Base-by-base conservation (phyloP, 768 basidiomycete species). In the Auricularia auricula-judae region DNA sequence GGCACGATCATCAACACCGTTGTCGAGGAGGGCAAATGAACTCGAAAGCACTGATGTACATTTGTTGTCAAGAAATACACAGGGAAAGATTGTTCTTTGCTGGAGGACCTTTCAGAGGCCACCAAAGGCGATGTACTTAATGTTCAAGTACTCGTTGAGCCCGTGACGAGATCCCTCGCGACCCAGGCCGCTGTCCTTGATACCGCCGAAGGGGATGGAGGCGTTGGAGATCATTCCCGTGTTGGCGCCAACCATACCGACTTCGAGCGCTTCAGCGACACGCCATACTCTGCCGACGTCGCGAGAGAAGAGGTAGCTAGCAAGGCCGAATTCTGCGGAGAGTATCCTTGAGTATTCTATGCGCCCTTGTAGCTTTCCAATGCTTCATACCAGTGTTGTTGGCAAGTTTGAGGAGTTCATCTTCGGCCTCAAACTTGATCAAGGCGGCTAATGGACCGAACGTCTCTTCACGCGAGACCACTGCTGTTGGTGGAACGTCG, bases 381-480 rank as follows among this genome's bases (percentile, higher is more conserved):
- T 51, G 29, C 21, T 21, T 5, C 47, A 5, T 51, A 51, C 47
- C 47, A 1, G 86, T 81, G 69, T 83, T 77, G 74, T 99, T 98
- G 36, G 96, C 96, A 62, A 93, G 75, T 68, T 81, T 79, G 64
- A 98, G 80, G 0, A 93, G 94, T 74, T 98, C 89, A 54, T 94
- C 93, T 76, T 99, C 97, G 0, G 93, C 93, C 74, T 91, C 86
- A 72, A 99, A 99, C 71, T 87, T 88, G 73, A 83, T 86, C 29
- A 99, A 77, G 5, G 90, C 88, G 0, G 93, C 93, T 44, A 96
- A 74, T 0, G 93, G 95, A 0, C 96, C 97, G 71, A 99, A 99
- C 0, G 97, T 98, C 80, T 99, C 97, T 73, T 98, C 97, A 10
- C 70, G 71, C 69, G 84, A 82, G 69, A 96, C 71, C 42, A 81